Evolutionary conservation across 1,139 yeast species (phyloP), one percentile per base, ranked within the genome.

Genomic region (Geotrichum candidum): DNA sequence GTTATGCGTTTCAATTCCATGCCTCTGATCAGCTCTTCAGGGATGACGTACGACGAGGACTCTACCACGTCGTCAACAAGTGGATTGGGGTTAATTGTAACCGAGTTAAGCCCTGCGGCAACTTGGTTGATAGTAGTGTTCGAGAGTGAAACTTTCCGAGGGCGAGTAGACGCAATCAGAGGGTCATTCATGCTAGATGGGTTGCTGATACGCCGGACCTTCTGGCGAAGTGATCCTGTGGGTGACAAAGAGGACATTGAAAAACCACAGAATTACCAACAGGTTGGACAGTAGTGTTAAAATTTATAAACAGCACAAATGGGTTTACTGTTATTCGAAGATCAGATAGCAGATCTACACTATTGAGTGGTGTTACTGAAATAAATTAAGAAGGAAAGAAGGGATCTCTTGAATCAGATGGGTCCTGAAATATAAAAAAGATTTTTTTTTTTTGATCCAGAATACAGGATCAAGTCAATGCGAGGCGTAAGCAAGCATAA

Each of bases 1-100:
- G 95, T 88, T 29, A 88, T 82, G 67, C 90, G 82, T 45, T 87
- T 71, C 62, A 89, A 69, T 1, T 77, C 72, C 2, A 78, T 65
- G 2, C 84, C 83, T 0, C 65, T 64, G 25, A 56, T 56, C n/a
- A 56, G 41, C 29, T 13, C 48, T 10, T 56, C 54, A 15, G 58
- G 58, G 33, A 56, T 56, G 18, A 18, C 50, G n/a, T 15, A 52
- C 41, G 23, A 18, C 7, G 48, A 15, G 22, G 48, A n/a, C 22
- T 15, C 48, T n/a, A 41, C 10, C 2, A 41, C 13, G 18, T 41
- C 48, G 48, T 41, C 48, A 4, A 41, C 22, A 41, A 41, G 48
- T 18, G 48, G 48, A n/a, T 41, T 41, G 22, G 48, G 23, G 7
- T 41, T 23, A 41, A 41, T 18, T 15, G 48, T 15, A n/a, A 41